A percentile compares a stretch with the other conserved stretches of the same genome.
Conservation (phyloP, 345 rosid species). For the Triadica sebifera region DNA sequence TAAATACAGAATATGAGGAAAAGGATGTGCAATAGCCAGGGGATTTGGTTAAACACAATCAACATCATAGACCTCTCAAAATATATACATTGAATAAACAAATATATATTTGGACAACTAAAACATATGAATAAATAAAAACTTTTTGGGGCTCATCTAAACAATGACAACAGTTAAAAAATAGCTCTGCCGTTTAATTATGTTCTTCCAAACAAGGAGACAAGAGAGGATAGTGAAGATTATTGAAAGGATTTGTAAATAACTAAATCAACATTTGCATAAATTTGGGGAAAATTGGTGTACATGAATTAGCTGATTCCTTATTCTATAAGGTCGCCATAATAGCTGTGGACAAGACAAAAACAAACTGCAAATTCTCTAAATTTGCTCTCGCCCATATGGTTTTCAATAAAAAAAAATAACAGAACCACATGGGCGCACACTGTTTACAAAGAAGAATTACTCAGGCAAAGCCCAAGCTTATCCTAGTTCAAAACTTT, state of each 20-base stretch:
- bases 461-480: conserved; percentile 35
- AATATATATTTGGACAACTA: too few relatives aligned
- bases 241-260: neutral
- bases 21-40: too few relatives aligned
- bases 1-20: too few relatives aligned
- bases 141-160: too few relatives aligned
- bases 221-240: too few relatives aligned
- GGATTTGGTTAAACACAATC: too few relatives aligned
- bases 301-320: conserved; percentile 30
- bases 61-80: too few relatives aligned
- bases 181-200: too few relatives aligned
- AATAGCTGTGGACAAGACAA: conserved; percentile 10
- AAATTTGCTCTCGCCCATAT: conserved; percentile 40
- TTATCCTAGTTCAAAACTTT: conserved; percentile 35
- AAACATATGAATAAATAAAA: too few relatives aligned
- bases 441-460: conserved; percentile 29
- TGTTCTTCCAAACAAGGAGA: too few relatives aligned
- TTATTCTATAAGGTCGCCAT: conserved; percentile 28
- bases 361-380: conserved; percentile 17
- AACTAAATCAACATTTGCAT: neutral
- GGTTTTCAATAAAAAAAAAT: conserved; percentile 49
- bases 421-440: conserved; percentile 56
- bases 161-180: too few relatives aligned
- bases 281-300: conserved; percentile 8
- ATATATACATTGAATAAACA: too few relatives aligned